Evolutionary conservation across 768 basidiomycete genomes (phyloP).

Genomic region (Dendrothele bispora): DNA sequence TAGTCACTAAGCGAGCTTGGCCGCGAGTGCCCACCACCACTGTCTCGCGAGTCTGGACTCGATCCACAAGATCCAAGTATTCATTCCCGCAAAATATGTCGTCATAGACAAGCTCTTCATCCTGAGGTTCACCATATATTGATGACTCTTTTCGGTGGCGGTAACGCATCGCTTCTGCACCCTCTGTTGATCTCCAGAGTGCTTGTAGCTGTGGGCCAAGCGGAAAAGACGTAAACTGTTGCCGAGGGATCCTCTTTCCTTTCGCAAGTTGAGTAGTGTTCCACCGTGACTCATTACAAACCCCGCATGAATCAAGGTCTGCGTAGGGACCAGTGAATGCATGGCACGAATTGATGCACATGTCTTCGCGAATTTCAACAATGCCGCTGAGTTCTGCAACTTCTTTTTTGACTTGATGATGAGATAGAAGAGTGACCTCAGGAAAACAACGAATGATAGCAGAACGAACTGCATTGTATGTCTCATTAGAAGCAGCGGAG

Average conservation of each 20-base stretch:
- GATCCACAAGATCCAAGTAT: conserved; percentile 18
- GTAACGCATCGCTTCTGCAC: conserved; percentile 28
- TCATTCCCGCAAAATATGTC: conserved; percentile 32
- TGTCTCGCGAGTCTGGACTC: neutral
- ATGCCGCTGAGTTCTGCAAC: conserved; percentile 33
- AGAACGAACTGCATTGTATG: conserved; percentile 25
- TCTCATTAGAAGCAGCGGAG: conserved; percentile 26
- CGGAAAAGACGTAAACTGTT: conserved; percentile 36
- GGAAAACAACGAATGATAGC: conserved; percentile 24
- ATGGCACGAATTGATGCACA: conserved; percentile 42
- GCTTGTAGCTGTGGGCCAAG: conserved; percentile 46
- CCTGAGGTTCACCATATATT: conserved; percentile 14
- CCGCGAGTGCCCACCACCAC: no score
- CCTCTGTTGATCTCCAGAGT: conserved; percentile 16
- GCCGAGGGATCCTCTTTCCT: conserved; percentile 23
- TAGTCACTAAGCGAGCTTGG: no score
- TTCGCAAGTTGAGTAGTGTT: conserved; percentile 11
- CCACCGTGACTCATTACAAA: conserved; percentile 31
- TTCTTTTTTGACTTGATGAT: conserved; percentile 25
- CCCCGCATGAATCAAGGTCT: conserved; percentile 24
- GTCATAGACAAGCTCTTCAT: conserved; percentile 14
- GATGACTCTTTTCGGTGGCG: conserved; percentile 19
- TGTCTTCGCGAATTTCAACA: conserved; percentile 30
- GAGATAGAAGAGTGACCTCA: conserved; percentile 25
- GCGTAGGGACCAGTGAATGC: conserved; percentile 38